Evolutionary conservation across 129 eudicot genomes (phyloP).

Genomic region (Daucus carota): DH1_v3.0 NC_030381.2:19586501-19587000

Average conservation of each 20-base stretch:
- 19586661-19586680: not conserved
- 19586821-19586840: not conserved
- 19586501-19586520: no score
- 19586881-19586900: not conserved
- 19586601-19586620: not conserved
- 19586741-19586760: not conserved
- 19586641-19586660: no score
- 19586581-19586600: not conserved
- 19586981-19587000: not conserved
- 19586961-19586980: not conserved
- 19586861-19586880: not conserved
- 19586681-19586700: not conserved
- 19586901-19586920: not conserved
- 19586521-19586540: not conserved
- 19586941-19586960: not conserved
- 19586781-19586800: not conserved
- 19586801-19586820: not conserved
- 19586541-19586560: not conserved
- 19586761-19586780: not conserved
- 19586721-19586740: not conserved
- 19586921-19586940: not conserved
- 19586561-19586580: not conserved
- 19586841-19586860: not conserved
- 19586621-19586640: not conserved
- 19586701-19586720: not conserved